These are phyloP conservation scores for Punica granatum DNA, from an alignment of 345 rosid genomes.

Conservation along the genomic window DNA sequence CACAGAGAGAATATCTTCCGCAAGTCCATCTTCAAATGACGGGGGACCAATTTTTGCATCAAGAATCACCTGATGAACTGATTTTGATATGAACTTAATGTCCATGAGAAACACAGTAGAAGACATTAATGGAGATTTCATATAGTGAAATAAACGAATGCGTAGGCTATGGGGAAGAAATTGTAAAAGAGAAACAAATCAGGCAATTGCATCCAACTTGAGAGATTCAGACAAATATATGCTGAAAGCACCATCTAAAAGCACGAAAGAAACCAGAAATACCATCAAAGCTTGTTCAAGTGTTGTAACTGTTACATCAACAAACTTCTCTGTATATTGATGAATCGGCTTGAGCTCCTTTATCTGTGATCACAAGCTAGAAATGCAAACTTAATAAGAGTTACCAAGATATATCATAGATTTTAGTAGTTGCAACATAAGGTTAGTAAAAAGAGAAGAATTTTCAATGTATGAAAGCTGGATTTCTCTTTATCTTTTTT, in stretches of 20 bases:
- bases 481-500: background rate
- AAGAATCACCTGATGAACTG: constrained; percentile 65
- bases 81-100: constrained; percentile 48
- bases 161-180: background rate
- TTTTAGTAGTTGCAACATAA: background rate
- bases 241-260: background rate
- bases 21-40: constrained; percentile 70
- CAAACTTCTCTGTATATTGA: constrained; percentile 27
- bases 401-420: background rate
- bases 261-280: constrained; percentile 13
- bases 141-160: background rate
- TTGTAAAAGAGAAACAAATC: background rate
- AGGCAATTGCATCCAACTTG: background rate
- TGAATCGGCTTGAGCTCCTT: constrained; percentile 36
- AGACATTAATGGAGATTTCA: constrained; percentile 7
- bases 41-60: constrained; percentile 98
- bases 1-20: constrained; percentile 67
- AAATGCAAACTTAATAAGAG: constrained; percentile 25
- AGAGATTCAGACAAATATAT: background rate
- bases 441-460: background rate
- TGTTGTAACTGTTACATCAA: constrained; percentile 48
- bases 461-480: background rate
- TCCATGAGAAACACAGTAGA: constrained; percentile 14
- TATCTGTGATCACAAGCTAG: constrained; percentile 48
- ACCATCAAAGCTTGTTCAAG: constrained; percentile 78